Base-by-base conservation (phyloP, 257 asterid species). In the Penstemon newberryi region DNA sequence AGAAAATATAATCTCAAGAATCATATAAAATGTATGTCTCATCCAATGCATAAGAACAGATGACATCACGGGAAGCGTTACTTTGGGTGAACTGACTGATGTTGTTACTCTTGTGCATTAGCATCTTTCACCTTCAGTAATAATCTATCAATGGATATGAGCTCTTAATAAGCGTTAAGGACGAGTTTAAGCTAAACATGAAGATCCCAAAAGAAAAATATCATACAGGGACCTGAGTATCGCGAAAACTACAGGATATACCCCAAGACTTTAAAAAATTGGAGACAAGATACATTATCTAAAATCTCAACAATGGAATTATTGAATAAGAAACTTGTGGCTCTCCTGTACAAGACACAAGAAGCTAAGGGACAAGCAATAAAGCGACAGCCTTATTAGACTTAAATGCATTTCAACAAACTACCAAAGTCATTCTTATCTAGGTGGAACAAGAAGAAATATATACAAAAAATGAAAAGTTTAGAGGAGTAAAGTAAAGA, bases 291-390 rank as follows among this genome's bases (percentile, higher is more conserved):
- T 66, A 33, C 69, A 70, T 69, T 63, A 66, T 56, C 15, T 8
- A 54, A 69, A 72, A 53, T 55, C 67, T 66, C 38, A 7, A 57
- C n/a, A 55, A 37, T 58, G 56, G 12, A 51, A 25, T 6, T 67
- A 41, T 63, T 55, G 61, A 77, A 60, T 38, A 59, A 70, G 70
- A 68, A 79, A 74, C 74, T 53, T 47, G 81, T 77, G 83, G 69
- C 73, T 75, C 66, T 65, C 55, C 54, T 65, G 65, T 13, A 74
- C 58, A 69, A 36, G 75, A 67, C 75, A 75, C 65, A 5, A 52
- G 39, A 65, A 66, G 73, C 77, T 69, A 83, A 67, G 77, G 63
- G 81, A 69, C 84, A 76, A 72, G 68, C 69, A 61, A 56, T 67
- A 38, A 71, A 76, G 64, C 38, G 78, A 58, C 73, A 46, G 58